Evolutionary conservation across 2,329 filamentous ascomycete genomes (phyloP), one percentile per base, ranked within the genome.

Genomic region (Penicillium palitans): DNA sequence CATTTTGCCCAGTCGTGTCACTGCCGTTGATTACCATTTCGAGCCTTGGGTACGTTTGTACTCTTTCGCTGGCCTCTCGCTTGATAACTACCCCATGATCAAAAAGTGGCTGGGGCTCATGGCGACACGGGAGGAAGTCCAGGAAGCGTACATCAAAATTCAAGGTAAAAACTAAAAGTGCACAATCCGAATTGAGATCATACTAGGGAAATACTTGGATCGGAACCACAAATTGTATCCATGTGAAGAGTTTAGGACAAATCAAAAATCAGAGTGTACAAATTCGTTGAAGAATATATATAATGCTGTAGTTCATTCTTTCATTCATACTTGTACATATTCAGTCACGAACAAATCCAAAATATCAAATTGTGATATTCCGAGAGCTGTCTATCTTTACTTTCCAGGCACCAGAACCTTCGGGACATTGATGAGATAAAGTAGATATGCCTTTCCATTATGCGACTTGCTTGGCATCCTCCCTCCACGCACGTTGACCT

Each of bases 1-100:
- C 52, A 70, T 80, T 33, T 52, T 80, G 25, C 72, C 72, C 2
- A 69, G 72, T 3, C 68, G 70, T 0, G 58, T 74, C 33, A 76
- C 69, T 24, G 74, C 74, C 2, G 77, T 78, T 2, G 78, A 79
- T 59, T 67, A 74, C 40, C 77, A 79, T 60, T 78, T 75, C 48
- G 73, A 78, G 59, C 73, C 74, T 4, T 80, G 77, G 76, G 69
- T 79, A 3, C 65, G 71, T 12, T 67, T 75, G 57, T 67, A 75
- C 60, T 61, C 63, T 0, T 77, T 73, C 64, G 77, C 77, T 2
- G 72, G 73, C 8, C 61, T 80, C 57, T 71, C 69, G 15, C 42
- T 80, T 50, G 74, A 78, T 21, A 71, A 72, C 12, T 78, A 79
- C 55, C 75, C 76, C 1, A 65, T 62, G 17, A 67, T 79, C n/a